phyloP scores from a whole-genome alignment of 495 filamentous ascomycete genomes.

The Hypoxylon cercidicola region DNA sequence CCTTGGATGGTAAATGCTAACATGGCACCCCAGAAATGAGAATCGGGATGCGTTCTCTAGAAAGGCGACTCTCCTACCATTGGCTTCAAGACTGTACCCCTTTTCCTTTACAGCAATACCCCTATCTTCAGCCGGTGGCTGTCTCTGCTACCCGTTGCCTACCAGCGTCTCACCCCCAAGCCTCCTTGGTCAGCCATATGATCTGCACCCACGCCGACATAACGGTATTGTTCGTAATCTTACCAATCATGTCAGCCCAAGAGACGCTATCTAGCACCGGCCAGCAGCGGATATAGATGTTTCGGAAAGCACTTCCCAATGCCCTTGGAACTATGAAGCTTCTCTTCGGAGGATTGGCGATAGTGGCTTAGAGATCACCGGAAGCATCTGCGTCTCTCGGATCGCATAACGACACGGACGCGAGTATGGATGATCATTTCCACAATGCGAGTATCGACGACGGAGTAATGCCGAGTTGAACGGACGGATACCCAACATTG shows the following conservation, averaged over 20 bases:
- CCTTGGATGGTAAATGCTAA: too few relatives aligned
- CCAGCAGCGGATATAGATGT: conserved; percentile 9
- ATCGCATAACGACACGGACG: not conserved
- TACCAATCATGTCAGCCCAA: conserved; percentile 22
- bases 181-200: conserved; percentile 3
- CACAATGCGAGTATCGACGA: not conserved
- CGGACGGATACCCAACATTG: not conserved
- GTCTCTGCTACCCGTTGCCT: not conserved
- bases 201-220: conserved; percentile 17
- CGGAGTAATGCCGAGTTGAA: not conserved
- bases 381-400: not conserved
- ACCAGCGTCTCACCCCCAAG: not conserved
- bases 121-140: too few relatives aligned
- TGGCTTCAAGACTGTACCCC: not conserved
- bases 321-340: not conserved
- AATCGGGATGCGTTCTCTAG: too few relatives aligned
- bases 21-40: too few relatives aligned
- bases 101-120: too few relatives aligned
- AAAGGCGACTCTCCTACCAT: not conserved
- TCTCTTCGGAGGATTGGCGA: not conserved
- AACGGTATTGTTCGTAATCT: conserved; percentile 11
- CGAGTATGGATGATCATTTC: conserved; percentile 2
- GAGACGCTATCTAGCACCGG: conserved; percentile 5
- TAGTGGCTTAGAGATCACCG: conserved; percentile 12
- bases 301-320: conserved; percentile 17